These are phyloP conservation scores for Sporodiniella umbellata DNA, from an alignment of 371 early-diverging fungal species.

Conservation along the genomic window DNA sequence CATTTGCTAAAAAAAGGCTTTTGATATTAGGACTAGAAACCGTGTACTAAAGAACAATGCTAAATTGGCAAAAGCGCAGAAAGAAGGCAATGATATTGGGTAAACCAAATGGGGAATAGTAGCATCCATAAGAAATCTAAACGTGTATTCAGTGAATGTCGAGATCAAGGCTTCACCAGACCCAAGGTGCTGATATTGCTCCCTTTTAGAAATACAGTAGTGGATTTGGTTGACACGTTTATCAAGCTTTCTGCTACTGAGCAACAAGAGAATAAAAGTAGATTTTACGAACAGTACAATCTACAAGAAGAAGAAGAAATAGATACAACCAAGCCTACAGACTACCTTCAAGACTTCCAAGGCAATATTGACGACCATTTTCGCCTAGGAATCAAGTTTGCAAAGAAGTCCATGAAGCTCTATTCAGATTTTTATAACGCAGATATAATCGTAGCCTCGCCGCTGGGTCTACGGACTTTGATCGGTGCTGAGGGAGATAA, in stretches of 20 bases:
- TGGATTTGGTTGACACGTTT: constrained; percentile 74
- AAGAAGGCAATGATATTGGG: constrained; percentile 45
- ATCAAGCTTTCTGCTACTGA: constrained; percentile 74
- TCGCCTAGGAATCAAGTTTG: constrained; percentile 88
- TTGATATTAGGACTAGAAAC: constrained; percentile 56
- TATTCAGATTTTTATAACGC: constrained; percentile 85
- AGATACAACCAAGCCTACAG: constrained; percentile 74
- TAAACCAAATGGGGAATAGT: too few species aligned
- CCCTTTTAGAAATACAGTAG: constrained; percentile 85
- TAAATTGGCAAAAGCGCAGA: constrained; percentile 60
- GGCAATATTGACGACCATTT: constrained; percentile 97
- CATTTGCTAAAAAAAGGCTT: too few species aligned
- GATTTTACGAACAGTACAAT: constrained; percentile 77
- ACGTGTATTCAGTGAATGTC: constrained; percentile 57
- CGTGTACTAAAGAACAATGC: constrained; percentile 78
- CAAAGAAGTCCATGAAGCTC: constrained; percentile 81
- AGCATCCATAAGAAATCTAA: neutral
- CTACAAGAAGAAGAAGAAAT: constrained; percentile 51
- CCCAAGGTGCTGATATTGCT: constrained; percentile 88
- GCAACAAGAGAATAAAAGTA: constrained; percentile 79
- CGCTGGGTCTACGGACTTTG: constrained; percentile 86
- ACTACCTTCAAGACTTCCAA: constrained; percentile 78
- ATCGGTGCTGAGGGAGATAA: constrained; percentile 82
- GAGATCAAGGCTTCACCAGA: constrained; percentile 95
- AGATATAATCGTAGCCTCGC: constrained; percentile 92